Evolutionary conservation across 768 basidiomycete genomes (phyloP).

Genomic region (Hypsizygus marmoreus): DNA sequence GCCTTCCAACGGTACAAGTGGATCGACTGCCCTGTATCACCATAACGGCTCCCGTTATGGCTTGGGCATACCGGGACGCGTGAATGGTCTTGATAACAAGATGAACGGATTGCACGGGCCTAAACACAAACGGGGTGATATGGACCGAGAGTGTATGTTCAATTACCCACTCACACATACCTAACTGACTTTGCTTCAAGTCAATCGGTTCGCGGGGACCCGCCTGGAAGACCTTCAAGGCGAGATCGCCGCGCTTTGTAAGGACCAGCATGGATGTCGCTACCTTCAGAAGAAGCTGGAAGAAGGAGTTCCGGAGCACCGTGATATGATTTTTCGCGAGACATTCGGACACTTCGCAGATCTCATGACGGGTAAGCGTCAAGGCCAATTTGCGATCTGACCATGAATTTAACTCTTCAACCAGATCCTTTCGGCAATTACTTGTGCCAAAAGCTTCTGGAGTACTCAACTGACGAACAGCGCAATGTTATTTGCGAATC

Average conservation of each 20-base stretch:
- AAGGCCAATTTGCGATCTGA: conserved; percentile 2
- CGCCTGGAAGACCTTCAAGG: conserved; percentile 94
- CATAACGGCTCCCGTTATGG: conserved; percentile 81
- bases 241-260: conserved; percentile 92
- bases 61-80: conserved; percentile 58
- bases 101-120: conserved; percentile 91
- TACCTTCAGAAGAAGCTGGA: conserved; percentile 99
- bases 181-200: conserved; percentile 38
- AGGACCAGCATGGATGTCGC: conserved; percentile 98
- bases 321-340: conserved; percentile 99
- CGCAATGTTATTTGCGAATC: conserved; percentile 96
- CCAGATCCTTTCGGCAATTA: conserved; percentile 99
- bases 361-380: conserved; percentile 85
- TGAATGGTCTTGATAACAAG: conserved; percentile 62
- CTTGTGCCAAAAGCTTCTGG: conserved; percentile 95
- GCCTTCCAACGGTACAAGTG: conserved; percentile 42
- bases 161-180: no score
- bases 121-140: conserved; percentile 92
- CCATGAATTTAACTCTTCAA: conserved; percentile 4
- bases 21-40: conserved; percentile 78
- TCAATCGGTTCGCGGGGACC: conserved; percentile 96
- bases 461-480: conserved; percentile 97
- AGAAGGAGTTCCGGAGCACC: conserved; percentile 91
- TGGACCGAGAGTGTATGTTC: conserved; percentile 78
- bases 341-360: conserved; percentile 98